Conservation (phyloP, 2,329 filamentous ascomycete genomes). For the Claviceps africana region DNA sequence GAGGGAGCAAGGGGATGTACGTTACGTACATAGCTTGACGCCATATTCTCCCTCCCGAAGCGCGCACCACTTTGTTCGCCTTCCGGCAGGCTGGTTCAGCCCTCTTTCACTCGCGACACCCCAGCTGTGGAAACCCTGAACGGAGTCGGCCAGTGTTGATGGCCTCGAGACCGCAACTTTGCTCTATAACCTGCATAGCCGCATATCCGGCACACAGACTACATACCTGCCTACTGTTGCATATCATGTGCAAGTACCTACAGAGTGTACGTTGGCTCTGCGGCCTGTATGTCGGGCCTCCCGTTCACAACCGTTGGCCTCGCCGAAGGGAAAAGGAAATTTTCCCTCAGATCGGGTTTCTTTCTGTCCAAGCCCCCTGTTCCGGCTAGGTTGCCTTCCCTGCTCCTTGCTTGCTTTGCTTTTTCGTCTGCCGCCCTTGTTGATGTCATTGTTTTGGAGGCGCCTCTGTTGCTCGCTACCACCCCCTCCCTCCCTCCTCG, state of each 20-base stretch:
- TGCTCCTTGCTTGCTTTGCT: neutral
- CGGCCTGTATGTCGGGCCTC: neutral
- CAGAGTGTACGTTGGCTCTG: neutral
- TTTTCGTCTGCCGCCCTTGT: neutral
- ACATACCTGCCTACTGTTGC: too few species aligned
- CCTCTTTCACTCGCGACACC: neutral
- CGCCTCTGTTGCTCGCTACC: neutral
- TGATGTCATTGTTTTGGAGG: constrained; percentile 1
- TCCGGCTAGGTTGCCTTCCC: neutral
- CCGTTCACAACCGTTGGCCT: neutral
- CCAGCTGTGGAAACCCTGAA: neutral
- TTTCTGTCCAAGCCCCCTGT: neutral
- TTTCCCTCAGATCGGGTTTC: neutral
- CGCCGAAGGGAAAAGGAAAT: neutral
- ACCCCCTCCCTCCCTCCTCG: neutral
- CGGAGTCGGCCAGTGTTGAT: neutral
- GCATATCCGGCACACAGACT: too few species aligned
- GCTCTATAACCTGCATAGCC: neutral
- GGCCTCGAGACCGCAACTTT: too few species aligned
- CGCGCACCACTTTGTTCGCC: neutral
- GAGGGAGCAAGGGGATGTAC: neutral
- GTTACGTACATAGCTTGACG: neutral
- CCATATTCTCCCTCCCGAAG: constrained; percentile 2
- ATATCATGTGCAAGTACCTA: neutral
- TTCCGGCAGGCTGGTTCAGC: neutral